Percentiles rank a stretch among this genome's conserved stretches.
These are phyloP conservation scores for Pholiota molesta DNA, from an alignment of 768 basidiomycete genomes.

Conservation along the genomic window DNA sequence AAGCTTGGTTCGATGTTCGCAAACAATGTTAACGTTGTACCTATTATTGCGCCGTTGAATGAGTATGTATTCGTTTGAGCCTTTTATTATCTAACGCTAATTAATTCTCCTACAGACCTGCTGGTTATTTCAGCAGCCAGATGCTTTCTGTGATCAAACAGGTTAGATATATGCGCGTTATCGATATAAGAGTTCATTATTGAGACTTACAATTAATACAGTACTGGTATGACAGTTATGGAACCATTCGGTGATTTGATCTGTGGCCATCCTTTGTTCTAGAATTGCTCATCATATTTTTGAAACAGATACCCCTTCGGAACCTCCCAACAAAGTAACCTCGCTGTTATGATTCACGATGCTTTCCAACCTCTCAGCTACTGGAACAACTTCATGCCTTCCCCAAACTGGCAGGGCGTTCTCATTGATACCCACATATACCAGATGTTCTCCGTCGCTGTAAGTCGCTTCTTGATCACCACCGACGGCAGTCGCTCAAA, in stretches of 20 bases:
- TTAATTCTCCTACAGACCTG: slow-evolving; percentile 51
- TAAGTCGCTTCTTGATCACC: slow-evolving; percentile 31
- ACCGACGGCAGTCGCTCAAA: background rate
- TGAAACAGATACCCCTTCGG: slow-evolving; percentile 12
- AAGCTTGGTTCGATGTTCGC: slow-evolving; percentile 62
- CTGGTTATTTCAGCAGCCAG: slow-evolving; percentile 60
- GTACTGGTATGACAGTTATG: slow-evolving; percentile 78
- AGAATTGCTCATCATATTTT: background rate
- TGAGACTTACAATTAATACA: slow-evolving; percentile 31
- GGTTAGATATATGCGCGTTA: slow-evolving; percentile 26
- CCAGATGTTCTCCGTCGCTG: slow-evolving; percentile 67
- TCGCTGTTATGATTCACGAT: slow-evolving; percentile 71
- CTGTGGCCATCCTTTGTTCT: background rate
- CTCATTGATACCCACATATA: slow-evolving; percentile 83
- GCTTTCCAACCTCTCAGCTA: slow-evolving; percentile 77
- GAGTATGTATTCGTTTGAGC: slow-evolving; percentile 49
- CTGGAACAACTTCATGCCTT: slow-evolving; percentile 65
- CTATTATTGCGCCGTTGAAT: slow-evolving; percentile 76
- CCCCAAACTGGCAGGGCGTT: slow-evolving; percentile 62
- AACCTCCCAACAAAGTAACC: slow-evolving; percentile 55
- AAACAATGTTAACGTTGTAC: slow-evolving; percentile 53
- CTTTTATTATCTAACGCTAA: background rate
- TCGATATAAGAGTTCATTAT: no score
- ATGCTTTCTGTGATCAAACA: slow-evolving; percentile 53
- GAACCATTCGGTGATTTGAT: slow-evolving; percentile 61